Conservation (phyloP, 768 basidiomycete genomes). For the Amanita molliuscula region DNA sequence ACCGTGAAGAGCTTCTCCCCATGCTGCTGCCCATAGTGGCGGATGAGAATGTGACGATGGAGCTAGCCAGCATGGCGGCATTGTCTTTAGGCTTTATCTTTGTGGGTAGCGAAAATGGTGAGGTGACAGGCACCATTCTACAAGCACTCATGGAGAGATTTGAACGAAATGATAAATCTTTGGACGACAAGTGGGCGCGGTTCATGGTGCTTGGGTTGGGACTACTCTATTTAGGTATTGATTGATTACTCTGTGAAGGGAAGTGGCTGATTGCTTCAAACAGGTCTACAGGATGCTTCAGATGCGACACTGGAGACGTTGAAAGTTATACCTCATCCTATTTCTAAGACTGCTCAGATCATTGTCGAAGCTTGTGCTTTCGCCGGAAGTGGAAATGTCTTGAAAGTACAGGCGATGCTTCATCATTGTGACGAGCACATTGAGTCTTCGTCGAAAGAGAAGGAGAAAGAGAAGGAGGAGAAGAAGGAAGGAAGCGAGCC, state of each 20-base stretch:
- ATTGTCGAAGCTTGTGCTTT: slow-evolving; percentile 91
- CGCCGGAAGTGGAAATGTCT: slow-evolving; percentile 91
- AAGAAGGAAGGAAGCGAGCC: slow-evolving; percentile 38
- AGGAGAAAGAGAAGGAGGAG: slow-evolving; percentile 50
- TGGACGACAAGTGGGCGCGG: slow-evolving; percentile 90
- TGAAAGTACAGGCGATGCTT: slow-evolving; percentile 86
- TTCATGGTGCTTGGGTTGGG: slow-evolving; percentile 88
- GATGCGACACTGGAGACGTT: slow-evolving; percentile 92
- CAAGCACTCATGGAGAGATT: slow-evolving; percentile 83
- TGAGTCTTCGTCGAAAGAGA: slow-evolving; percentile 37
- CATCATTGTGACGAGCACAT: slow-evolving; percentile 93
- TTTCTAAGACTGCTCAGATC: slow-evolving; percentile 84
- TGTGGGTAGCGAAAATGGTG: slow-evolving; percentile 91
- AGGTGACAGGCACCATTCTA: slow-evolving; percentile 80
- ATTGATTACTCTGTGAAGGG: not conserved
- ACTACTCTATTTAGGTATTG: slow-evolving; percentile 78
- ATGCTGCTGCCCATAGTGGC: slow-evolving; percentile 73
- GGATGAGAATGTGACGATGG: slow-evolving; percentile 80
- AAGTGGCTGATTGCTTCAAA: slow-evolving; percentile 4
- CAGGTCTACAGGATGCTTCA: slow-evolving; percentile 85
- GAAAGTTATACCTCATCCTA: slow-evolving; percentile 87
- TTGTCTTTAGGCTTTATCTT: slow-evolving; percentile 91
- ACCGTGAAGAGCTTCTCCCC: slow-evolving; percentile 73
- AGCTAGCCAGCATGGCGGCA: slow-evolving; percentile 78
- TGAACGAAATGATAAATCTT: slow-evolving; percentile 51